These are phyloP conservation scores for Thelonectria rubi DNA, from an alignment of 2,329 filamentous ascomycete genomes.

Conservation along the genomic window DNA sequence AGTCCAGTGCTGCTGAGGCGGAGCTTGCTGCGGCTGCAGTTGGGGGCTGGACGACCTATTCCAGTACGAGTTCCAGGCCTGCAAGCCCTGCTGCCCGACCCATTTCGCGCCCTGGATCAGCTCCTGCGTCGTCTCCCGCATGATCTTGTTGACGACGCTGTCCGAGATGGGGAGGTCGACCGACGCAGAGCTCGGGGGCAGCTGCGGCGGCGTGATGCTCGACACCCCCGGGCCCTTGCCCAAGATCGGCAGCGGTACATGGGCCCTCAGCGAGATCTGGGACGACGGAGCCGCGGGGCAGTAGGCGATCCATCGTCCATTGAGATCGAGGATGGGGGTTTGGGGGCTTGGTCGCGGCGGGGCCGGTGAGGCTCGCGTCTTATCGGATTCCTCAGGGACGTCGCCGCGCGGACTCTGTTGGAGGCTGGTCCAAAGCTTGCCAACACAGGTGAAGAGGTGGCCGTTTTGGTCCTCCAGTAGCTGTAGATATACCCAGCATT, in stretches of 20 bases:
- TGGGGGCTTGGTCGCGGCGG: slow-evolving; percentile 58
- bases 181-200: slow-evolving; percentile 72
- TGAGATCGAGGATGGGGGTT: slow-evolving; percentile 73
- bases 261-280: slow-evolving; percentile 73
- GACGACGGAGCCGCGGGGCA: slow-evolving; percentile 78
- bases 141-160: slow-evolving; percentile 77
- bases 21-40: slow-evolving; percentile 55
- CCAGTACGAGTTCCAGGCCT: slow-evolving; percentile 85
- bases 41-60: slow-evolving; percentile 61
- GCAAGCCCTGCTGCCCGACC: slow-evolving; percentile 79
- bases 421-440: slow-evolving; percentile 91
- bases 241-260: slow-evolving; percentile 64
- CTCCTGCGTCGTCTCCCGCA: slow-evolving; percentile 82
- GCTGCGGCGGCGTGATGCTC: slow-evolving; percentile 73
- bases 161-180: slow-evolving; percentile 78
- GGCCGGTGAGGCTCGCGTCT: slow-evolving; percentile 47
- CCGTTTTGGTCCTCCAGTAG: slow-evolving; percentile 53
- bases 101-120: slow-evolving; percentile 78
- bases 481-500: slow-evolving; percentile 81
- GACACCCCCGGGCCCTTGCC: slow-evolving; percentile 65
- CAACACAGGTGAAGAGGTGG: slow-evolving; percentile 71
- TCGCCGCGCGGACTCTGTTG: slow-evolving; percentile 67
- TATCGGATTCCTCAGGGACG: slow-evolving; percentile 57
- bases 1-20: slow-evolving; percentile 55
- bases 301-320: slow-evolving; percentile 79